Conservation (phyloP, 495 filamentous ascomycete species). For the Penicillium nucicola region DNA sequence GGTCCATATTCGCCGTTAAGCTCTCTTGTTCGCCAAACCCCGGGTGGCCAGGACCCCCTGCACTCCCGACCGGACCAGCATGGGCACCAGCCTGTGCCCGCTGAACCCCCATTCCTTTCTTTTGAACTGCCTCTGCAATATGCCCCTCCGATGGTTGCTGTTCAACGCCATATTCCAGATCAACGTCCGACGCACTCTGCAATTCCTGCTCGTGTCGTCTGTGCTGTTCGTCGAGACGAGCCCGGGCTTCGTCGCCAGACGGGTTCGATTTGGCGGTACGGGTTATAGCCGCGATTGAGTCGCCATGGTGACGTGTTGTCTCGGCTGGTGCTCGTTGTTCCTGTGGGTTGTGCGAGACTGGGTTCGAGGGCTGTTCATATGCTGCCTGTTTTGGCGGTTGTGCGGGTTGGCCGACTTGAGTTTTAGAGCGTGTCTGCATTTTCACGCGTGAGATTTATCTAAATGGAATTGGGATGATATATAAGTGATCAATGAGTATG, state of each 20-base stretch:
- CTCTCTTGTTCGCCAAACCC: slow-evolving; percentile 37
- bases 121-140: slow-evolving; percentile 47
- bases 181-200: slow-evolving; percentile 25
- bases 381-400: slow-evolving; percentile 52
- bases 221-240: slow-evolving; percentile 15
- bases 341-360: slow-evolving; percentile 42
- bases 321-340: slow-evolving; percentile 41
- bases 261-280: slow-evolving; percentile 37
- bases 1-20: slow-evolving; percentile 39
- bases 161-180: slow-evolving; percentile 56
- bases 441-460: neutral
- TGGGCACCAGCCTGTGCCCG: slow-evolving; percentile 38
- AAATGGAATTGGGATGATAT: neutral
- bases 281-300: slow-evolving; percentile 34
- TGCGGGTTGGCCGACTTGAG: slow-evolving; percentile 17
- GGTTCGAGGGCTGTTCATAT: slow-evolving; percentile 49
- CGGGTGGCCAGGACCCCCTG: slow-evolving; percentile 25
- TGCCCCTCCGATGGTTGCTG: slow-evolving; percentile 51
- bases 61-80: slow-evolving; percentile 33
- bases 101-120: slow-evolving; percentile 32
- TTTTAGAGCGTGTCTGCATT: slow-evolving; percentile 16
- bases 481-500: neutral
- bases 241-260: slow-evolving; percentile 31
- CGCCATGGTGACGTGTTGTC: slow-evolving; percentile 26
- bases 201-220: slow-evolving; percentile 10